A percentile compares a stretch with the other conserved stretches of the same genome.
Conservation (phyloP, 306 rosid genomes). For the Canavalia gladiata region DNA sequence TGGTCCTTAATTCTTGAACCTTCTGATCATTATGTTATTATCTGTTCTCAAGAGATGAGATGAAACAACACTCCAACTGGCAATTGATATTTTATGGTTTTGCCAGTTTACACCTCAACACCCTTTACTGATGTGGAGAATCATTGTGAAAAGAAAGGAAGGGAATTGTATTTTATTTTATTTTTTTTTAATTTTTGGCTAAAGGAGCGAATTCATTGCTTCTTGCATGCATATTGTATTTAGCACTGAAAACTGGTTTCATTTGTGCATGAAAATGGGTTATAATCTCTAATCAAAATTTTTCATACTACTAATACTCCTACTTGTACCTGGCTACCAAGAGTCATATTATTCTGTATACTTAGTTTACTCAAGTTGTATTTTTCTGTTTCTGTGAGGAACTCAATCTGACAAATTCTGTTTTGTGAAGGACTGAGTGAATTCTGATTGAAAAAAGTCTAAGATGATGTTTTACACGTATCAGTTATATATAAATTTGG, state of each 20-base stretch:
- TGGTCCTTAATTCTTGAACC: constrained; percentile 62
- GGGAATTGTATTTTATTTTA: constrained; percentile 24
- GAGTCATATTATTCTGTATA: neutral
- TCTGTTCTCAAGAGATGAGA: constrained; percentile 40
- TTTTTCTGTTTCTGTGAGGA: neutral
- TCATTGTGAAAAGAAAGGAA: constrained; percentile 40
- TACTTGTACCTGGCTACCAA: neutral
- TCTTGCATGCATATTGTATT: constrained; percentile 38
- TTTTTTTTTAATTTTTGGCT: neutral
- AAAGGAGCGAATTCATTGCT: constrained; percentile 25
- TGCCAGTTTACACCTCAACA: constrained; percentile 44
- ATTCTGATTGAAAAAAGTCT: neutral
- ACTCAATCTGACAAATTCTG: neutral
- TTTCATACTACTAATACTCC: neutral
- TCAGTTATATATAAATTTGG: neutral
- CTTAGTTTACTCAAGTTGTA: neutral
- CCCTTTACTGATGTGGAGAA: constrained; percentile 12
- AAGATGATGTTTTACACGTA: neutral
- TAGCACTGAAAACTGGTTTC: constrained; percentile 38
- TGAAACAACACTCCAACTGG: constrained; percentile 40
- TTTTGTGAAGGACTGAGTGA: neutral
- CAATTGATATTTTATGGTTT: constrained; percentile 47
- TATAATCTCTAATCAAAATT: constrained; percentile 22
- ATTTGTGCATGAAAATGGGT: constrained; percentile 29
- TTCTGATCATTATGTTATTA: neutral